phyloP scores from a whole-genome alignment of 352 stramenopile genomes.

The Phytophthora podocarpi region DNA sequence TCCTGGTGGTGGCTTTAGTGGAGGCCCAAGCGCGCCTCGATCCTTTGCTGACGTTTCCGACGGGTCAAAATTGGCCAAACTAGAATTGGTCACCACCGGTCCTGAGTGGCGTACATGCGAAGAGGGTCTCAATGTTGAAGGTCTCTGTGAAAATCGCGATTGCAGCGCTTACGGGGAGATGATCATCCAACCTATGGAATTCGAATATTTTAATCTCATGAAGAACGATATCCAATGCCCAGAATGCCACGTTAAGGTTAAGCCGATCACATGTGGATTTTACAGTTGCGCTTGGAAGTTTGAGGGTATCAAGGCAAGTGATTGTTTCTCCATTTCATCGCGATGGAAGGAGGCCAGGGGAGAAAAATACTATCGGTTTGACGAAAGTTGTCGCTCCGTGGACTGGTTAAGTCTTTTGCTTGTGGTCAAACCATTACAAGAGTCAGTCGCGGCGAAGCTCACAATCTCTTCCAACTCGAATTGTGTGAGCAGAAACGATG shows the following conservation, averaged over 20 bases:
- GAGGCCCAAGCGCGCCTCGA: too few species aligned
- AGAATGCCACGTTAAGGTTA: conserved; percentile 11
- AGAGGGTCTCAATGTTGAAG: conserved; percentile 42
- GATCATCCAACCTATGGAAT: conserved; percentile 20
- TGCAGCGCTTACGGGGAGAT: conserved; percentile 25
- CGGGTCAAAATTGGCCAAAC: conserved; percentile 8
- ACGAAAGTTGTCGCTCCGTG: background rate
- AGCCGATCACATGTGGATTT: conserved; percentile 36
- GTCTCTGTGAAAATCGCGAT: conserved; percentile 8
- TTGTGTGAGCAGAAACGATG: background rate
- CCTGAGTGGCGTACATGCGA: conserved; percentile 7
- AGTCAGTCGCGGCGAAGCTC: background rate
- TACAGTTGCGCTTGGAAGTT: conserved; percentile 44
- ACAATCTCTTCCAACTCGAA: background rate
- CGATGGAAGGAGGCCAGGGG: conserved; percentile 25
- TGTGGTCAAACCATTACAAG: background rate
- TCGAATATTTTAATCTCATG: conserved; percentile 30
- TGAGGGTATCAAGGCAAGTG: conserved; percentile 20
- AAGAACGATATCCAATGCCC: conserved; percentile 13
- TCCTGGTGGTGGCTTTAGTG: too few species aligned
- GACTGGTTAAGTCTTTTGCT: conserved; percentile 29
- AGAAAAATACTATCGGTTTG: conserved; percentile 28
- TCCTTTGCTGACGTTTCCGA: conserved; percentile 38
- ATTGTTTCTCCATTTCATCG: conserved; percentile 15
- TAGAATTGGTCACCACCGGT: conserved; percentile 8